These are phyloP conservation scores for Solanum peruvianum DNA, from an alignment of 257 asterid species.

Conservation along the genomic window DNA sequence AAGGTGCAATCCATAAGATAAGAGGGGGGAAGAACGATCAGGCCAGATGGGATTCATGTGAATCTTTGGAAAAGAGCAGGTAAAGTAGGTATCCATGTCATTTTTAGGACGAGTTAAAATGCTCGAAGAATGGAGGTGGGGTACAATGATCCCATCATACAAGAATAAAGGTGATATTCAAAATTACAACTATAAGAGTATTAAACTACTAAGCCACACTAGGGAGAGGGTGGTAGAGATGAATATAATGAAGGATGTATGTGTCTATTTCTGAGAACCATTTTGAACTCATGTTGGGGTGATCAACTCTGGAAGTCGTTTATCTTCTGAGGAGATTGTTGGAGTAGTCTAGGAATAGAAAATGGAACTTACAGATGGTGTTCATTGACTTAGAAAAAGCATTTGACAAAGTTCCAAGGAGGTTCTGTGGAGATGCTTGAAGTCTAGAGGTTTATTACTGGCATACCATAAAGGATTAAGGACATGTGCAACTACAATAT, in stretches of 20 bases:
- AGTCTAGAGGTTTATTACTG: too few relatives aligned
- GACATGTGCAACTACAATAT: too few relatives aligned
- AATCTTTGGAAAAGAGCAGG: background rate
- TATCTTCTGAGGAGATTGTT: background rate
- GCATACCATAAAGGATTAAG: too few relatives aligned
- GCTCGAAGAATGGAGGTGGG: background rate
- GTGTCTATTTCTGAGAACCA: background rate
- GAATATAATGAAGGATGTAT: too few relatives aligned
- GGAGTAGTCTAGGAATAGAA: background rate
- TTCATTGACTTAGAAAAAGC: background rate
- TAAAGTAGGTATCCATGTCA: background rate
- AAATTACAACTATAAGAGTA: background rate
- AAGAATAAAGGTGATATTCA: background rate
- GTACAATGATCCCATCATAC: background rate
- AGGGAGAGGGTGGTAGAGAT: background rate
- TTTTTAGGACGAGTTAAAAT: background rate
- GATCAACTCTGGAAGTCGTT: background rate
- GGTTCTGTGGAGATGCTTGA: too few relatives aligned
- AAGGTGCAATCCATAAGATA: background rate
- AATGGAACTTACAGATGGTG: too few relatives aligned
- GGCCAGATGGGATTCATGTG: background rate
- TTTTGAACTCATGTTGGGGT: background rate
- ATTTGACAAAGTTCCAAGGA: too few relatives aligned
- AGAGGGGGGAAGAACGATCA: background rate
- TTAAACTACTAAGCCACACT: too few relatives aligned